These are phyloP conservation scores for Aureobasidium namibiae DNA, from an alignment of 2,329 filamentous ascomycete species.

Conservation along the genomic window DNA sequence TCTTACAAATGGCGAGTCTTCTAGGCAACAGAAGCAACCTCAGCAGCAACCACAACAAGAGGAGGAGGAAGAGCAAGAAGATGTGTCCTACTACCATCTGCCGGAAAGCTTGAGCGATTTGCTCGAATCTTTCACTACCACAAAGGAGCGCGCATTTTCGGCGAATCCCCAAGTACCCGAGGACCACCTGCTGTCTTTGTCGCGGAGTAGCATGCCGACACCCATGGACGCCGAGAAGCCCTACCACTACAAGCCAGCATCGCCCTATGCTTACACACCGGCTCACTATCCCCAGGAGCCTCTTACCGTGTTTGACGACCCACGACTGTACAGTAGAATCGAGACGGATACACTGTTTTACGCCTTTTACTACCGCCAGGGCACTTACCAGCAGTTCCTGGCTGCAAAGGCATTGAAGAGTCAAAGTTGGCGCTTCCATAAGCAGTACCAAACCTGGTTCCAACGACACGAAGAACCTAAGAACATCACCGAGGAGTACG, in stretches of 20 bases:
- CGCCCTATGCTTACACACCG: conserved; percentile 64
- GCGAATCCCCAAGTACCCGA: conserved; percentile 50
- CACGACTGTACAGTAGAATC: conserved; percentile 75
- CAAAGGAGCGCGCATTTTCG: conserved; percentile 59
- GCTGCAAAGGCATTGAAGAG: conserved; percentile 95
- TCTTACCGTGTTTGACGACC: conserved; percentile 85
- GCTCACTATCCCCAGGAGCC: conserved; percentile 88
- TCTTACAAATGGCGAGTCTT: conserved; percentile 45
- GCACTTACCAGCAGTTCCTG: conserved; percentile 89
- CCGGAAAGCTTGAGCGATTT: conserved; percentile 83
- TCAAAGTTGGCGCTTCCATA: conserved; percentile 98
- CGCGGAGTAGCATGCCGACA: conserved; percentile 66
- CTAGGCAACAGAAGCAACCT: conserved; percentile 28
- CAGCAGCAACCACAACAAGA: conserved; percentile 2
- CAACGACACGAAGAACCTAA: conserved; percentile 98
- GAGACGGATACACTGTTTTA: conserved; percentile 97
- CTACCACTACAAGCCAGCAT: conserved; percentile 74
- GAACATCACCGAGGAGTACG: conserved; percentile 95
- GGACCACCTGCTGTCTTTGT: conserved; percentile 66
- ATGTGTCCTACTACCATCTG: conserved; percentile 87
- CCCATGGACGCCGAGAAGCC: conserved; percentile 72
- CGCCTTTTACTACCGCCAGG: conserved; percentile 98
- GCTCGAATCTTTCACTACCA: conserved; percentile 80
- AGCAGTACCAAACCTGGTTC: conserved; percentile 99
- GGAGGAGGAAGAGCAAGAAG: conserved; percentile 39